Base-by-base conservation (phyloP, 495 filamentous ascomycete genomes). In the Lentithecium fluviatile region DNA sequence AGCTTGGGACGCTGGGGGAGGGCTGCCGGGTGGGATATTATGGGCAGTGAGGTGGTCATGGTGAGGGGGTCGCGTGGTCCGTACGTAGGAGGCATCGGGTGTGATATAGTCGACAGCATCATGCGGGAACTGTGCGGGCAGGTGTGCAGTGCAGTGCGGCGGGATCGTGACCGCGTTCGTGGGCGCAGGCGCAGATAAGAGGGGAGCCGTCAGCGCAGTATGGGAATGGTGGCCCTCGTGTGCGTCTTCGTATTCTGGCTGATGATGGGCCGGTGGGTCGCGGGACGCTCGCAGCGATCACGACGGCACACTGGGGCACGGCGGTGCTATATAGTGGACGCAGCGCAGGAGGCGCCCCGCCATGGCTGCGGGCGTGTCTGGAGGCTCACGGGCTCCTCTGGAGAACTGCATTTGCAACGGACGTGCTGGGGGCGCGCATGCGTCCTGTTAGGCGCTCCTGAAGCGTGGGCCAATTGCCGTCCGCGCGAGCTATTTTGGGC, bases 1-100 rank as follows among this genome's bases (percentile, higher is more conserved):
- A 96, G 79, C 75, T 88, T 88, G 1, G 91, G 91, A 72, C 86
- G 79, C 71, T 82, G 85, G 23, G 76, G 58, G 57, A 19, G 43
- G 50, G 53, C 53, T 53, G 55, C 20, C 60, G 59, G 29, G 13
- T 70, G 70, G 29, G 73, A 62, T 58, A 73, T 55, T 51, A 75
- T 66, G 52, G 73, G 60, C 29, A 75, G 64, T 19, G 72, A 69
- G 65, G 70, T 67, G 51, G 66, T 70, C 52, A 68, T 71, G 38
- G 24, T 67, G 55, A 68, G 45, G 40, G 65, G 40, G 38, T 47
- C 24, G 38, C 58, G 38, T 5, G 48, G 42, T 34, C 19, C 7
- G 45, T 20, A 67, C 60, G 61, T 69, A 52, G 49, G 58, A 62
- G 59, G 57, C 58, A 72, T 54, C 51, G 65, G 46, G 55, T 45